A percentile compares a stretch with the other conserved stretches of the same genome.
Evolutionary conservation across 441 rosid species (phyloP).

Genomic region (Iberis amara): DNA sequence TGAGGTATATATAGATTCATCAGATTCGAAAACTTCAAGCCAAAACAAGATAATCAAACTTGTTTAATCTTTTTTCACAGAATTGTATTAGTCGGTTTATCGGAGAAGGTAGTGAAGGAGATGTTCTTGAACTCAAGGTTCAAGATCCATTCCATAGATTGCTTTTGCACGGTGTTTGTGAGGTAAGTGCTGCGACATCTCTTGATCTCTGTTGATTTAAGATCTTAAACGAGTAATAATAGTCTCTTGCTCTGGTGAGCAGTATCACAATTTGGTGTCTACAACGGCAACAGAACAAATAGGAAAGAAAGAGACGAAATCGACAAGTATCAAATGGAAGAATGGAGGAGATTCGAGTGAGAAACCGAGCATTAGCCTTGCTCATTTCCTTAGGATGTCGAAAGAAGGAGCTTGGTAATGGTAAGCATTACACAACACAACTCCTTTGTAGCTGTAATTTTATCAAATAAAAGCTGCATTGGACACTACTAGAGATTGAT

Average conservation of each 20-base stretch:
- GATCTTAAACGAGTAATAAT: not conserved
- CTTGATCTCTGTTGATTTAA: slow-evolving; percentile 2
- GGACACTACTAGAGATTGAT: not conserved
- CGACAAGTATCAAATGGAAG: slow-evolving; percentile 54
- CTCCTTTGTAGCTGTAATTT: slow-evolving; percentile 20
- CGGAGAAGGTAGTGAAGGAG: slow-evolving; percentile 44
- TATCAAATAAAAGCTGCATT: slow-evolving; percentile 18
- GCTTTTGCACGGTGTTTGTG: slow-evolving; percentile 88
- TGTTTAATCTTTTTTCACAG: slow-evolving; percentile 32
- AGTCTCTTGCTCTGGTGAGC: slow-evolving; percentile 21
- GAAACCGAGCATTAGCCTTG: slow-evolving; percentile 51
- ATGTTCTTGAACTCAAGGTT: slow-evolving; percentile 55
- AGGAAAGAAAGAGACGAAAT: slow-evolving; percentile 39
- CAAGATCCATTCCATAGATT: slow-evolving; percentile 86
- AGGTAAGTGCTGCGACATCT: slow-evolving; percentile 40
- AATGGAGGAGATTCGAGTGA: slow-evolving; percentile 37
- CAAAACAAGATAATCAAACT: no score
- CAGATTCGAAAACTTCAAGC: no score
- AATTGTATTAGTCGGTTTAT: slow-evolving; percentile 58
- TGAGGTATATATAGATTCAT: slow-evolving; percentile 43
- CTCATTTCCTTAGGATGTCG: slow-evolving; percentile 73
- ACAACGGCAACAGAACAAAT: slow-evolving; percentile 48
- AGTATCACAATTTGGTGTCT: slow-evolving; percentile 80
- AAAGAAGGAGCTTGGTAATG: slow-evolving; percentile 68
- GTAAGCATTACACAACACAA: slow-evolving; percentile 24